These are phyloP conservation scores for Cucumis cinereus DNA, from an alignment of 306 rosid genomes.

Conservation along the genomic window DNA sequence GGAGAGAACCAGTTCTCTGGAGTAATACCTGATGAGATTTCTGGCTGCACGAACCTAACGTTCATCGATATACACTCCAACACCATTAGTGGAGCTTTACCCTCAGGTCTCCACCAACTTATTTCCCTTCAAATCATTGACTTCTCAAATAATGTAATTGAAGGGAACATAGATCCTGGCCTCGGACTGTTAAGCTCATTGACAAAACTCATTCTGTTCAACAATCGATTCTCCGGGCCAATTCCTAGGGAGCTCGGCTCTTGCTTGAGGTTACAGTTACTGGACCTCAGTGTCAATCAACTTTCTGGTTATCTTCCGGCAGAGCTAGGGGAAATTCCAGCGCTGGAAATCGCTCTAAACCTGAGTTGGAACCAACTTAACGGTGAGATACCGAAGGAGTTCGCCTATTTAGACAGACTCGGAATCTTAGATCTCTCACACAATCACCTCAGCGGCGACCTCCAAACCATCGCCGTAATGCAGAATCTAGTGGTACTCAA, in stretches of 20 bases:
- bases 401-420: constrained; percentile 46
- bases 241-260: constrained; percentile 56
- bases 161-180: constrained; percentile 32
- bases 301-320: constrained; percentile 57
- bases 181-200: constrained; percentile 50
- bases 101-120: constrained; percentile 31
- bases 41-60: constrained; percentile 66
- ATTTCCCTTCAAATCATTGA: constrained; percentile 56
- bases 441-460: constrained; percentile 59
- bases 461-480: constrained; percentile 37
- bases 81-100: constrained; percentile 44
- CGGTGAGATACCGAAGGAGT: constrained; percentile 54
- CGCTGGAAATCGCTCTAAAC: constrained; percentile 69
- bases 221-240: constrained; percentile 51
- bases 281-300: constrained; percentile 56
- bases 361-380: constrained; percentile 59
- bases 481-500: constrained; percentile 80
- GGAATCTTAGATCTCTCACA: constrained; percentile 69
- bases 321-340: constrained; percentile 46
- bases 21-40: constrained; percentile 39
- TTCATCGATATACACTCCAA: constrained; percentile 72
- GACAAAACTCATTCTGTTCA: constrained; percentile 46
- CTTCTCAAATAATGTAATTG: constrained; percentile 50
- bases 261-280: constrained; percentile 42
- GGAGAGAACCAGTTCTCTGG: constrained; percentile 45